Conservation (phyloP, 23 red algal species). For the Gracilaria gracilis region DNA sequence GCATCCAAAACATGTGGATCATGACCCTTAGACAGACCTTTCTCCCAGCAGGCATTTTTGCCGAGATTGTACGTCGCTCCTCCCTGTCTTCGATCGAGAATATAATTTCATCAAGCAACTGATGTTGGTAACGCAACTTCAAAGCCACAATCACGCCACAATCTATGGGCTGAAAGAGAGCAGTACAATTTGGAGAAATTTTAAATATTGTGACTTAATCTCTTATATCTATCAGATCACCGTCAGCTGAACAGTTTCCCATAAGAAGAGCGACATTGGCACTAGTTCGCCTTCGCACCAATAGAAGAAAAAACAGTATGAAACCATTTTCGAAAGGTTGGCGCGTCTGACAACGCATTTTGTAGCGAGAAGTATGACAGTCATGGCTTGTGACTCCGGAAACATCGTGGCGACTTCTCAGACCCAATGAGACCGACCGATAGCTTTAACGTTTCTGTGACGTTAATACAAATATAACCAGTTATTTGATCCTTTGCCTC, state of each 20-base stretch:
- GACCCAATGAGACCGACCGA: slow-evolving; percentile 14
- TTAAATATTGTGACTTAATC: background rate
- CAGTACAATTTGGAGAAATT: slow-evolving; percentile 19
- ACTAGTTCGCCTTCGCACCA: no score
- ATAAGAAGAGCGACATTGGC: no score
- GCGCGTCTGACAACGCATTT: no score
- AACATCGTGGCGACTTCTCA: background rate
- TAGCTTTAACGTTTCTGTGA: background rate
- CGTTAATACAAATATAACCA: slow-evolving; percentile 15
- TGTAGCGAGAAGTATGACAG: slow-evolving; percentile 40
- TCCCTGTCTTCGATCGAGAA: background rate
- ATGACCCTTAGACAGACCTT: background rate
- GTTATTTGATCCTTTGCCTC: slow-evolving; percentile 25
- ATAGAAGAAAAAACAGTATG: no score
- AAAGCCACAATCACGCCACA: slow-evolving; percentile 8
- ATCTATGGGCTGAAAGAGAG: slow-evolving; percentile 3
- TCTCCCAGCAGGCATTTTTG: background rate
- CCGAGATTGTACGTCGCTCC: background rate
- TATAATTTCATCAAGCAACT: background rate
- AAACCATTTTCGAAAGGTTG: no score
- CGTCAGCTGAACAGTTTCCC: no score
- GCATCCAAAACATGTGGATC: slow-evolving; percentile 19
- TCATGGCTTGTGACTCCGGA: background rate
- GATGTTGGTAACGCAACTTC: background rate
- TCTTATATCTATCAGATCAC: no score